phyloP scores from a whole-genome alignment of 352 stramenopile species.

The Globisporangium lucens region DNA sequence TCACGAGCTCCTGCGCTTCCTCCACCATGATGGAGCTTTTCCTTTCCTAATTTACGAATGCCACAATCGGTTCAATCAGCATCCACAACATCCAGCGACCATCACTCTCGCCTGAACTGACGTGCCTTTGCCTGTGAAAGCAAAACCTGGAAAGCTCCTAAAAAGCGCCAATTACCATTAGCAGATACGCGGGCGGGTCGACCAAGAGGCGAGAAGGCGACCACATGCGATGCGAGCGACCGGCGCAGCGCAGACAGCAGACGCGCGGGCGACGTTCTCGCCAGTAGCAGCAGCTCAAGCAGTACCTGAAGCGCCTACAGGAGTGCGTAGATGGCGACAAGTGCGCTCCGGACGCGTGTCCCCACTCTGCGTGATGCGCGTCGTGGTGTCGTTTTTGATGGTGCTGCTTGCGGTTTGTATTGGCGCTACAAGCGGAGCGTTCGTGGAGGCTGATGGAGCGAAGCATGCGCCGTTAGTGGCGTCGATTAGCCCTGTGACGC shows the following conservation, averaged over 20 bases:
- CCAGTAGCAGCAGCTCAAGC: neutral
- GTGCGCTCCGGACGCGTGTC: neutral
- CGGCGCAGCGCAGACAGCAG: neutral
- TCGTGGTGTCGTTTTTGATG: conserved; percentile 3
- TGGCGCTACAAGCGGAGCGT: neutral
- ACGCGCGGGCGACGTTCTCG: neutral
- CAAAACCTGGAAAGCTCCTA: conserved; percentile 1
- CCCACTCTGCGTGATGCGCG: neutral
- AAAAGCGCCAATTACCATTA: neutral
- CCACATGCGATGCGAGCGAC: conserved; percentile 12
- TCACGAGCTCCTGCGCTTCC: conserved; percentile 31
- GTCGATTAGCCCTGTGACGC: neutral
- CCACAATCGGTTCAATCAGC: neutral
- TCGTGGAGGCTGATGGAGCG: neutral
- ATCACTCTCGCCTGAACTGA: conserved; percentile 9
- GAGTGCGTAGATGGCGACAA: neutral
- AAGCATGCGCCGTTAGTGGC: neutral
- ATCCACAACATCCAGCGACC: neutral
- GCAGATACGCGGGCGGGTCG: neutral
- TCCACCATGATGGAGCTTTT: neutral
- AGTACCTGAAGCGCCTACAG: neutral
- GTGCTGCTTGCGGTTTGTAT: neutral
- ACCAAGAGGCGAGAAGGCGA: neutral
- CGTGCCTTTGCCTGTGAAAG: neutral
- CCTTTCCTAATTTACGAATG: neutral